Percentiles rank a stretch among this genome's conserved stretches.
Evolutionary conservation across 2,329 filamentous ascomycete genomes (phyloP).

Genomic region (Nannizziopsis arthrosporioides): DNA sequence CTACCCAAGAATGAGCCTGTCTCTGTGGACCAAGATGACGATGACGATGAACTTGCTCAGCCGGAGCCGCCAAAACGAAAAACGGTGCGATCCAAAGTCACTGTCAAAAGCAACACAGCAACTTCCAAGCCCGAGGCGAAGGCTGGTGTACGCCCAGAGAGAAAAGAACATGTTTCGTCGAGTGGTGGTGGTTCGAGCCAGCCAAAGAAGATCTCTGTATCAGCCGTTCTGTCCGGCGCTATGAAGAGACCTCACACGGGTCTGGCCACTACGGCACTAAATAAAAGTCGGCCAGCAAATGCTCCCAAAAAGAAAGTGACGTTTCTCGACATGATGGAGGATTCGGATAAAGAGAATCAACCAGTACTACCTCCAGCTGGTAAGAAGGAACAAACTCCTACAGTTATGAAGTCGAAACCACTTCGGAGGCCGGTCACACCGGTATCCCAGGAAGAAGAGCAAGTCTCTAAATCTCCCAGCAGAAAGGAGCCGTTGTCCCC

Average conservation of each 20-base stretch:
- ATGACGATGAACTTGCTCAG: constrained; percentile 21
- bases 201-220: not conserved
- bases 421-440: constrained; percentile 32
- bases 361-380: not conserved
- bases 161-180: constrained; percentile 20
- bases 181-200: not conserved
- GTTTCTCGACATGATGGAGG: constrained; percentile 32
- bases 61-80: constrained; percentile 12
- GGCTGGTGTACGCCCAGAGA: constrained; percentile 13
- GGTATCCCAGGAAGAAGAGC: constrained; percentile 13
- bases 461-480: constrained; percentile 24
- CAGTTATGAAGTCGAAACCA: constrained; percentile 36
- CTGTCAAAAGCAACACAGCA: constrained; percentile 14
- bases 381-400: constrained; percentile 18
- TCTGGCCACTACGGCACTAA: not conserved
- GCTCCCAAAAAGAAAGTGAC: constrained; percentile 36
- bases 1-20: not conserved
- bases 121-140: not conserved
- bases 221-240: not conserved
- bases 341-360: constrained; percentile 30
- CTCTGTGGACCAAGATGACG: constrained; percentile 14
- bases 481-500: constrained; percentile 34
- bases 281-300: constrained; percentile 20
- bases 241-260: not conserved
- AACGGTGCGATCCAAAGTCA: constrained; percentile 11